A percentile compares a stretch with the other conserved stretches of the same genome.
These are phyloP conservation scores for Roridomyces roridus DNA, from an alignment of 768 basidiomycete genomes.

Conservation along the genomic window DNA sequence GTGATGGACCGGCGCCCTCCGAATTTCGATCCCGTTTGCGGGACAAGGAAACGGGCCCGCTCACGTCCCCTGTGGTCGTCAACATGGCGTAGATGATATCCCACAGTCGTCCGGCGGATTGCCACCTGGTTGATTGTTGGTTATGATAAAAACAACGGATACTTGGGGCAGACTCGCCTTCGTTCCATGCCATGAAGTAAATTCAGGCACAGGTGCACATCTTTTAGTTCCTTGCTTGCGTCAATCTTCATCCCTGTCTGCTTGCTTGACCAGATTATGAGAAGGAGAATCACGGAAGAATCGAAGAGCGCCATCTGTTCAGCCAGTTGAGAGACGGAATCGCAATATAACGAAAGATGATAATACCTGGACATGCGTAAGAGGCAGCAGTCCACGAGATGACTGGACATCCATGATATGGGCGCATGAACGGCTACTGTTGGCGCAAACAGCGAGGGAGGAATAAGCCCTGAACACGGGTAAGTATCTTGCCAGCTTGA, in stretches of 20 bases:
- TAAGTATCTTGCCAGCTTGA: neutral
- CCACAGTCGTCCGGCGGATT: conserved; percentile 56
- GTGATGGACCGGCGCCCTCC: too few relatives aligned
- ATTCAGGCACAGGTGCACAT: conserved; percentile 59
- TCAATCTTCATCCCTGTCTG: conserved; percentile 48
- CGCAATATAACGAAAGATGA: too few relatives aligned
- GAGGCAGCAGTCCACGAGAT: conserved; percentile 25
- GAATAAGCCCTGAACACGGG: conserved; percentile 29
- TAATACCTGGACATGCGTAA: conserved; percentile 23
- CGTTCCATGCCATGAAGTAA: conserved; percentile 34
- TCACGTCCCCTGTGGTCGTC: conserved; percentile 55
- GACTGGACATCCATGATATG: conserved; percentile 47
- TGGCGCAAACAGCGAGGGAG: conserved; percentile 49
- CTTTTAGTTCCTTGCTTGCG: conserved; percentile 51
- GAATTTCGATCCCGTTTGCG: conserved; percentile 16
- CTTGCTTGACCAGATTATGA: conserved; percentile 62
- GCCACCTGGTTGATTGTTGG: conserved; percentile 35
- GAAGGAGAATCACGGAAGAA: conserved; percentile 57
- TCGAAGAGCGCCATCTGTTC: conserved; percentile 51
- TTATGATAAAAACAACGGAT: neutral
- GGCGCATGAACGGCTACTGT: conserved; percentile 40
- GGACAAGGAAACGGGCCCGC: conserved; percentile 26
- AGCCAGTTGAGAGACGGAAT: neutral
- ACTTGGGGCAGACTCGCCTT: too few relatives aligned
- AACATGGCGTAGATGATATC: conserved; percentile 60